These are phyloP conservation scores for Didymella pomorum DNA, from an alignment of 2,329 filamentous ascomycete species.

Conservation along the genomic window DNA sequence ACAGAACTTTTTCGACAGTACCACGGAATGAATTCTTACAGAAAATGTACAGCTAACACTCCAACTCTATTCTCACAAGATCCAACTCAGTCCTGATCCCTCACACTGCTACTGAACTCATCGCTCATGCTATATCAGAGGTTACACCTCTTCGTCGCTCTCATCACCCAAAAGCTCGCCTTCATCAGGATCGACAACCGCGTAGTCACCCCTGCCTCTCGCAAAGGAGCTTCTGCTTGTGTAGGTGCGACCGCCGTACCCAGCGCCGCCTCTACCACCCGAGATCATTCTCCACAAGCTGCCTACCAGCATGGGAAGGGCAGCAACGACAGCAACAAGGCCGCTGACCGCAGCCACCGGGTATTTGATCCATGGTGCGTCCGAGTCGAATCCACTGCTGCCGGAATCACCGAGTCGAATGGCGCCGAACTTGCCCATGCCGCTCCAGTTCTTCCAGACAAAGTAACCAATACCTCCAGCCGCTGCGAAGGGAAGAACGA, in stretches of 20 bases:
- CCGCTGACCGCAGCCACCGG: slow-evolving; percentile 64
- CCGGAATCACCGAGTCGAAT: slow-evolving; percentile 78
- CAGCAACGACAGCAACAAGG: slow-evolving; percentile 63
- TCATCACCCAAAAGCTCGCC: slow-evolving; percentile 93
- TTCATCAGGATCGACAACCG: slow-evolving; percentile 89
- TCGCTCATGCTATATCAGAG: background rate
- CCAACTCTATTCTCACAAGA: slow-evolving; percentile 7
- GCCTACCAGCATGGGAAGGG: slow-evolving; percentile 71
- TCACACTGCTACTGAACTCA: background rate
- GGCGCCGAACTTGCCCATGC: slow-evolving; percentile 89
- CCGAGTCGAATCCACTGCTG: slow-evolving; percentile 61
- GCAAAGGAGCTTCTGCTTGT: slow-evolving; percentile 91
- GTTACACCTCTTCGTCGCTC: slow-evolving; percentile 82
- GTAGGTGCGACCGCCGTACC: slow-evolving; percentile 71
- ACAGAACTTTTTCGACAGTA: slow-evolving; percentile 1
- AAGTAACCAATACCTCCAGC: slow-evolving; percentile 82
- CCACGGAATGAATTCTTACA: slow-evolving; percentile 24
- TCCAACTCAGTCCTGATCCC: slow-evolving; percentile 4
- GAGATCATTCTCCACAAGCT: slow-evolving; percentile 75
- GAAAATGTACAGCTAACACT: slow-evolving; percentile 21
- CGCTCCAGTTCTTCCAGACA: slow-evolving; percentile 83
- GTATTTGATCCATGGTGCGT: slow-evolving; percentile 80
- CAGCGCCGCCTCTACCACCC: slow-evolving; percentile 56
- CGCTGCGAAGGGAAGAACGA: slow-evolving; percentile 75
- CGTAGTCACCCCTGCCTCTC: slow-evolving; percentile 85